A percentile compares a stretch with the other conserved stretches of the same genome.
phyloP scores from a whole-genome alignment of 1,284 basidiomycete species.

The Trichosporon sp. region DNA sequence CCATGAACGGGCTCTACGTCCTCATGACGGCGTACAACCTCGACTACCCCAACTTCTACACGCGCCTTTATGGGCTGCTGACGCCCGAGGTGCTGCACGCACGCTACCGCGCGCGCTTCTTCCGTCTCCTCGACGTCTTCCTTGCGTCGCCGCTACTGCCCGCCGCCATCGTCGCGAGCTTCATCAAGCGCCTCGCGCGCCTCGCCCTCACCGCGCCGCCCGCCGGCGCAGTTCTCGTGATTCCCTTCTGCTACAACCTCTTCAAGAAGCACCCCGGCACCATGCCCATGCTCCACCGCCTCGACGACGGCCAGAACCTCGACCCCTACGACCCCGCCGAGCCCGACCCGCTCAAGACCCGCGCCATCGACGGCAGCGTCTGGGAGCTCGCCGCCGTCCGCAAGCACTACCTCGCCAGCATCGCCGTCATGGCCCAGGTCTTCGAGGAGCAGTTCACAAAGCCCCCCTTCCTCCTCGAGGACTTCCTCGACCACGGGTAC shows the following conservation, averaged over 20 bases:
- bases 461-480: constrained; percentile 82
- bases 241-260: constrained; percentile 93
- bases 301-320: constrained; percentile 38
- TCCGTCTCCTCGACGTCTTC: constrained; percentile 86
- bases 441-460: constrained; percentile 92
- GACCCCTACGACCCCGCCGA: constrained; percentile 61
- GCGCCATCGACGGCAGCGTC: constrained; percentile 77
- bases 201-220: constrained; percentile 82
- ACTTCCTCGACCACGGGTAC: constrained; percentile 96
- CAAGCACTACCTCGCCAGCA: constrained; percentile 76
- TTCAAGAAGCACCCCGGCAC: constrained; percentile 86
- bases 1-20: constrained; percentile 84
- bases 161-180: constrained; percentile 81
- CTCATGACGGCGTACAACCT: constrained; percentile 93
- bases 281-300: constrained; percentile 86
- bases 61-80: constrained; percentile 83
- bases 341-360: constrained; percentile 67
- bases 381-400: constrained; percentile 86
- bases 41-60: constrained; percentile 95
- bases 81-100: constrained; percentile 82
- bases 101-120: constrained; percentile 89
- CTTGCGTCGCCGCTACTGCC: constrained; percentile 88
- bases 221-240: constrained; percentile 79
- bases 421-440: constrained; percentile 78
- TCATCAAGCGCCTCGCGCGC: constrained; percentile 84